Base-by-base conservation (phyloP, 192 early-diverging fungal genomes). In the Coemansia sp. region DNA sequence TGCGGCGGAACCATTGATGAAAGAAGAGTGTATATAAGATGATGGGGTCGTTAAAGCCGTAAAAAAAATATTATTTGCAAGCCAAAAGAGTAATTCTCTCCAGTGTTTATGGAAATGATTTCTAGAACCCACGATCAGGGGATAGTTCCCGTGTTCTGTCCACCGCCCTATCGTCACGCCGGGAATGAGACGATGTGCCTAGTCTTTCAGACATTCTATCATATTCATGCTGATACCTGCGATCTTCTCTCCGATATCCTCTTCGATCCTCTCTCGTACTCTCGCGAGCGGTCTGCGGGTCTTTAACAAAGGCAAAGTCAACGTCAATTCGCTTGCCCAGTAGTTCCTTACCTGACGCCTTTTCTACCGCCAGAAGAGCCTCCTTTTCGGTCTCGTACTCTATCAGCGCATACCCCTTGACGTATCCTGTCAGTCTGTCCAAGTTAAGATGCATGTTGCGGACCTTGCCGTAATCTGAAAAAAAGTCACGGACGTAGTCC, bases 371-470 rank as follows among this genome's bases (percentile, higher is more conserved):
- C 9, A 69, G 70, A 42, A 89, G 80, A 25, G 96, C 94, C 58
- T 96, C 89, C 30, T 85, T 84, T 50, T 82, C 75, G 15, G 85
- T 80, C 40, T 86, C 86, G 56, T 91, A 98, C 76, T 98, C 93
- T 18, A 96, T 70, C 42, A 98, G 72, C 6, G 90, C 93, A 65
- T 98, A 98, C 39, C 96, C 96, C 87, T 98, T 98, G 68, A 94
- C 92, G 61, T 87, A 98, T 62, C 96, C 96, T 42, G 94, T 93
- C 55, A 91, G 87, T 41, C 96, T 82, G 82, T 98, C 93, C 48
- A 96, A 73, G 66, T 96, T 98, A 60, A 98, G 71, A 52, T 96
- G 93, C 45, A 98, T 38, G 69, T 90, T 89, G 71, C 93, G 92
- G 48, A 95, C 85, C 17, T 83, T 84, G n/a, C 96, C 96, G 80